Base-by-base conservation (phyloP, 805 yeast genomes). In the Hanseniaspora guilliermondii region DNA sequence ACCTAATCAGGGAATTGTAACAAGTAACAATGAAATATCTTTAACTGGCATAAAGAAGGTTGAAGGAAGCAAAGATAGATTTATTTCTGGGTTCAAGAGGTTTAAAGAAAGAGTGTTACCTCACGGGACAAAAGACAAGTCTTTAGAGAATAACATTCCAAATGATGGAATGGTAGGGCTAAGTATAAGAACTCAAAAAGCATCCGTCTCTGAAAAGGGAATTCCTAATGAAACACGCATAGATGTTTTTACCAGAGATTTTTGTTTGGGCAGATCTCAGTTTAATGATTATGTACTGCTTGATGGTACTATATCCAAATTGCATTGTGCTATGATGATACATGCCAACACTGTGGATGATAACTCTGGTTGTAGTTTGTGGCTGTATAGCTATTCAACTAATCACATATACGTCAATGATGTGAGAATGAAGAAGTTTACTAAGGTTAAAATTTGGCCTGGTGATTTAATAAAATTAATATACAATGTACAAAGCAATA, bases 251-350 rank as follows among this genome's bases (percentile, higher is more conserved):
- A 19, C 25, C 14, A 14, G 32, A 16, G 12, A 5, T 38, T 82
- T 80, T 64, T 74, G 81, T 55, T 75, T 91, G 53, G 97, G 98
- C 1, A 72, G 97, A 36, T 76, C 77, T 22, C 77, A 74, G 21
- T 77, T 74, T 2, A 77, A 85, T 57, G 80, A 85, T 62, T 74
- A 78, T 35, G 72, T 71, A 42, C 76, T 86, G 17, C 70, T 76
- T 33, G 96, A 89, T 60, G 83, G 76, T 60, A 69, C 96, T 46
- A 76, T 91, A 61, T 89, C 97, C 2, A 85, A 87, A 59, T 73
- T 82, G 1, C 97, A 93, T 67, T 88, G 96, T 65, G 47, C 30
- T 3, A 22, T 39, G 11, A 69, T 80, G 32, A 71, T 91, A 14
- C 61, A 73, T 53, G 79, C 79, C 61, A 76, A 32, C 14, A 17